Evolutionary conservation across 495 filamentous ascomycete species (phyloP), one percentile per base, ranked within the genome.

Genomic region (Daldinia grandis): DNA sequence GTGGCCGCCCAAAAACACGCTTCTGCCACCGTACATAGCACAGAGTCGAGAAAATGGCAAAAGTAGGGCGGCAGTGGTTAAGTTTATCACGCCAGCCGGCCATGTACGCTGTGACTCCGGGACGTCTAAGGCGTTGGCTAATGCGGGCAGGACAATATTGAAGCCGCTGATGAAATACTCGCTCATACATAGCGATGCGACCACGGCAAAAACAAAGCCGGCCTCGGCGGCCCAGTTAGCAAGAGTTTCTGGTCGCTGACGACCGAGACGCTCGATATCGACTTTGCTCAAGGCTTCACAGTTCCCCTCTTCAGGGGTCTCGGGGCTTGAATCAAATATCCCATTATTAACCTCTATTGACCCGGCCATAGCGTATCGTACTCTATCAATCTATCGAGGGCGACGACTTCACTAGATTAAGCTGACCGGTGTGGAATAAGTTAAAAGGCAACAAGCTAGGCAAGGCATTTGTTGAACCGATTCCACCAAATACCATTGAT

Each of bases 151-250:
- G 57, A 97, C 83, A 68, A 96, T 87, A 71, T 92, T 95, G 78
- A 94, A 97, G 50, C 93, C 93, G 44, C 90, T 93, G 37, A 95
- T 89, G 75, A 93, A 94, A 78, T 92, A 97, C 81, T 96, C 88
- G 38, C 90, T 85, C 72, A 95, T 83, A 30, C 92, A 83, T 72
- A 94, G 88, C 31, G 91, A 93, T 80, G 91, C 87, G 25, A 90
- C 81, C 40, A 95, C 84, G 0, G 91, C 90, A 67, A 90, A 87
- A 74, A 89, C 87, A 72, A 95, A 97, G 3, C 87, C 85, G 17
- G 89, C 69, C 74, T 96, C 93, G 3, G 84, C 78, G 78, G 86
- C 86, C 33, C 82, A 64, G 28, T 84, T 86, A 9, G 78, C 69
- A 73, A 97, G 94, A n/a, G 76, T 79, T 8, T 83, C 82, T 3